Percentiles rank a stretch among this genome's conserved stretches.
These are phyloP conservation scores for Botryosphaeria dothidea DNA, from an alignment of 2,329 filamentous ascomycete genomes.

Conservation along the genomic window DNA sequence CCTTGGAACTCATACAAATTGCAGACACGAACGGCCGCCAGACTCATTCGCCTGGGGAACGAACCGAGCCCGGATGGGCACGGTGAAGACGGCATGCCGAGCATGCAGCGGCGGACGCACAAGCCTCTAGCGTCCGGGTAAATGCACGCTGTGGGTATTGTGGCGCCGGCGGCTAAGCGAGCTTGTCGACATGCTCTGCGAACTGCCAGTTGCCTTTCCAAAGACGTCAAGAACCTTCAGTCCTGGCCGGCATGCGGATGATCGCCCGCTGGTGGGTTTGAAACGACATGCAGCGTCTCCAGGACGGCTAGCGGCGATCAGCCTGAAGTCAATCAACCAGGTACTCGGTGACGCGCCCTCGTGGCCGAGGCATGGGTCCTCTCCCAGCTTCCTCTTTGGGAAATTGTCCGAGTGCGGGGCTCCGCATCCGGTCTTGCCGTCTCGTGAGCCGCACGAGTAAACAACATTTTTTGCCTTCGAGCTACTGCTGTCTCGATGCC, in stretches of 20 bases:
- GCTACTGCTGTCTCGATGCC: background rate
- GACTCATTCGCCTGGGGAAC: too few relatives aligned
- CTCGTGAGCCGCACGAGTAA: background rate
- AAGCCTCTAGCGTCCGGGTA: conserved; percentile 2
- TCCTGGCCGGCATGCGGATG: background rate
- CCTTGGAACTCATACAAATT: too few relatives aligned
- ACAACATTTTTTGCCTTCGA: background rate
- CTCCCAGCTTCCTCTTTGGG: background rate
- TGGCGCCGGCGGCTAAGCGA: background rate
- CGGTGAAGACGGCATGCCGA: conserved; percentile 2
- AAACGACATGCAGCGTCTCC: background rate
- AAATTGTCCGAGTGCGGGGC: background rate
- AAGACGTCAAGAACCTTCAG: background rate
- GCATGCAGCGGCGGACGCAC: background rate
- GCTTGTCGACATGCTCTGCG: too few relatives aligned
- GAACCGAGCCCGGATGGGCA: background rate
- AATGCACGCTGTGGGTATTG: conserved; percentile 1
- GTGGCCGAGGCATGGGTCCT: background rate
- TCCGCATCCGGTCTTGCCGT: background rate
- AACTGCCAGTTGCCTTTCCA: background rate
- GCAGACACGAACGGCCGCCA: too few relatives aligned
- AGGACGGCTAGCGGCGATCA: conserved; percentile 5
- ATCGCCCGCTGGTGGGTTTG: background rate
- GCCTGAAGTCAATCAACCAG: background rate
- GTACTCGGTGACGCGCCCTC: background rate